Evolutionary conservation across 129 eudicot species (phyloP).

Genomic region (Flaveria trinervia): DNA sequence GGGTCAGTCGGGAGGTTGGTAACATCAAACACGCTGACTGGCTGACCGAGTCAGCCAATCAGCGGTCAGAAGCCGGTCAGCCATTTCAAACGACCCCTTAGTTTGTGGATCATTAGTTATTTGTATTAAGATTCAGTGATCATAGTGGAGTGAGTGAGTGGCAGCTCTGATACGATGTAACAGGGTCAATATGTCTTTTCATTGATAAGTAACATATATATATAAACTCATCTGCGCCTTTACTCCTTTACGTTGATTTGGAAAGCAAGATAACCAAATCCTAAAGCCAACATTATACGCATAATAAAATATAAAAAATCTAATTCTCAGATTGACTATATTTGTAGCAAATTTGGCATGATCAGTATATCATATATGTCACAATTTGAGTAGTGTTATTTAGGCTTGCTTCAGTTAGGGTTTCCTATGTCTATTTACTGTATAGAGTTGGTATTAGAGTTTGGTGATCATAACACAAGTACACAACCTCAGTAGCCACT

Average conservation of each 20-base stretch:
- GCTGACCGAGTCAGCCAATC: too few relatives aligned
- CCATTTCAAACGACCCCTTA: too few relatives aligned
- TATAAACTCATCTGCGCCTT: neutral
- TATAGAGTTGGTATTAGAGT: neutral
- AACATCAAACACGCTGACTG: too few relatives aligned
- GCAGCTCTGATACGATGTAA: neutral
- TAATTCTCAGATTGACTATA: neutral
- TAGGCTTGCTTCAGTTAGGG: neutral
- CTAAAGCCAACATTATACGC: neutral
- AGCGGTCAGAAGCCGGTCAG: too few relatives aligned
- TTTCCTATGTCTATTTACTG: neutral
- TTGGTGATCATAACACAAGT: neutral
- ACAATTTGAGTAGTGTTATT: neutral
- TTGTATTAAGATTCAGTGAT: neutral
- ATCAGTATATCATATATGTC: neutral
- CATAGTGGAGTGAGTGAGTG: neutral
- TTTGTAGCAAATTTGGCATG: neutral
- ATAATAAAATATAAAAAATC: neutral
- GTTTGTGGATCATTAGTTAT: neutral
- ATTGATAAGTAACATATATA: neutral
- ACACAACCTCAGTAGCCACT: conserved; percentile 1
- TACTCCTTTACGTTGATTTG: neutral
- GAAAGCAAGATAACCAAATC: neutral
- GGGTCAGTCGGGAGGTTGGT: too few relatives aligned
- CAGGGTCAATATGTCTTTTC: neutral